Conservation (phyloP, 208 protist species). For the Porcisia hertigi region DNA sequence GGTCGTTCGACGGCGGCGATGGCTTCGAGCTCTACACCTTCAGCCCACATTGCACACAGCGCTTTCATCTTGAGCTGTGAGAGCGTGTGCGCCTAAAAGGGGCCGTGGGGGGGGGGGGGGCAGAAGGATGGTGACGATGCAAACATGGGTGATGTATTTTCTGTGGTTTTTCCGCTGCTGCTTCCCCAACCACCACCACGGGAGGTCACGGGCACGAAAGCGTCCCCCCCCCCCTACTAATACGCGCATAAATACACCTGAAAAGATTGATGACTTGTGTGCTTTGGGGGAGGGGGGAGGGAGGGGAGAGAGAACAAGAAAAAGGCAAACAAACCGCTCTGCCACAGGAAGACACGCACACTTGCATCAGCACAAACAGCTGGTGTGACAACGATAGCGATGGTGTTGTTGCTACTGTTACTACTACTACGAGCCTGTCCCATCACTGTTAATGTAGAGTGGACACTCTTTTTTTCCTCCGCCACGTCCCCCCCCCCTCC, state of each 20-base stretch:
- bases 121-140: neutral
- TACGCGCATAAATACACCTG: neutral
- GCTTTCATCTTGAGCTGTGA: slow-evolving; percentile 12
- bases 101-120: neutral
- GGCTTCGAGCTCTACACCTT: slow-evolving; percentile 26
- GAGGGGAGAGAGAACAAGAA: neutral
- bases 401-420: neutral
- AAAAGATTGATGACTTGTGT: neutral
- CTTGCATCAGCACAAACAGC: slow-evolving; percentile 1
- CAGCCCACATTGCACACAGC: slow-evolving; percentile 21
- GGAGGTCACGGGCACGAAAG: neutral
- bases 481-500: neutral
- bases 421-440: neutral
- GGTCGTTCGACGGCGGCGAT: slow-evolving; percentile 7
- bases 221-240: neutral
- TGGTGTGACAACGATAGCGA: neutral
- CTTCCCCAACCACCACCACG: neutral
- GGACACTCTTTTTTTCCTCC: neutral
- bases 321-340: neutral
- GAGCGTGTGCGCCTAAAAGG: neutral
- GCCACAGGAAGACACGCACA: neutral
- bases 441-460: neutral
- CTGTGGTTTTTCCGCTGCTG: neutral
- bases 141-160: neutral
- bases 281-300: neutral